Evolutionary conservation across 345 rosid genomes (phyloP), one percentile per base, ranked within the genome.

Genomic region (Erysimum cheiranthoides): DNA sequence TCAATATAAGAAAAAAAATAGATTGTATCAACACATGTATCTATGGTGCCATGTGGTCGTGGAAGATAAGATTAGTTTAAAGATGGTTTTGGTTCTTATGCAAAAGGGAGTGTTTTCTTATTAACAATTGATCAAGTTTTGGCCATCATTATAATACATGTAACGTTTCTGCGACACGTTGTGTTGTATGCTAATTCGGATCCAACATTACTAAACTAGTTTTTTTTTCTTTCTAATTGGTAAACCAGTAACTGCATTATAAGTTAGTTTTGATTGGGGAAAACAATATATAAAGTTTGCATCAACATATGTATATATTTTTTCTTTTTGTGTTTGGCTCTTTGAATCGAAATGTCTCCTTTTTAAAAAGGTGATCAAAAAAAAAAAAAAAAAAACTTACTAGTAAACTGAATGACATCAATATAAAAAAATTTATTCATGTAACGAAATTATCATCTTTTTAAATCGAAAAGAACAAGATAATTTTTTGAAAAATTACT

Each of bases 341-440:
- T 34, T 14, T 45, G 50, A 47, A 35, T 39, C 38, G 52, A 61
- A 72, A 28, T 27, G 51, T 25, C 40, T 74, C 39, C 66, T 66
- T 56, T n/a, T n/a, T n/a, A n/a, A n/a, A n/a, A n/a, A n/a, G n/a
- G n/a, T n/a, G n/a, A n/a, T n/a, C n/a, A n/a, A n/a, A n/a, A n/a
- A n/a, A n/a, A n/a, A n/a, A n/a, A n/a, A n/a, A n/a, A n/a, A n/a
- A n/a, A n/a, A n/a, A n/a, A n/a, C n/a, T n/a, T n/a, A n/a, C n/a
- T n/a, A n/a, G n/a, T n/a, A n/a, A n/a, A n/a, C n/a, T n/a, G n/a
- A n/a, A n/a, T n/a, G n/a, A n/a, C n/a, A n/a, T n/a, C n/a, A 32
- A 34, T 25, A 46, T n/a, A 21, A 21, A 1, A 21, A 21, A 21
- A 21, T 21, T 21, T 21, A 21, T 21, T 21, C 25, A 21, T 21